Conservation (phyloP, 352 stramenopile species). For the Globisporangium rhizosaccharum region DNA sequence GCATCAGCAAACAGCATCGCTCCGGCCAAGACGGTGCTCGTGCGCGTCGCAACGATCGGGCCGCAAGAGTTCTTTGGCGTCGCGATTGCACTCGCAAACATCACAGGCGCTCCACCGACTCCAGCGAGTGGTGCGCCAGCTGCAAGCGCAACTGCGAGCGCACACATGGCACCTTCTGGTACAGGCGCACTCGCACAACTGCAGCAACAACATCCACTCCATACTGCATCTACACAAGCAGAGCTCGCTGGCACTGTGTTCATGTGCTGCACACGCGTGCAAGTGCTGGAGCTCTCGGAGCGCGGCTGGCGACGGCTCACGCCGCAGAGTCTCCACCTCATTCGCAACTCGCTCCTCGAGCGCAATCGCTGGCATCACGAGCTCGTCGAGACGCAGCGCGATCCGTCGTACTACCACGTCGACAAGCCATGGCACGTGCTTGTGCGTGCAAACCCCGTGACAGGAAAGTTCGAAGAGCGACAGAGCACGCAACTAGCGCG, state of each 20-base stretch:
- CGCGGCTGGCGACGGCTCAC: conserved; percentile 53
- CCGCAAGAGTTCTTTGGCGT: conserved; percentile 63
- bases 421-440: conserved; percentile 53
- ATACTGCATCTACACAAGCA: background rate
- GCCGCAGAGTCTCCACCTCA: conserved; percentile 30
- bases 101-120: conserved; percentile 3
- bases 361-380: conserved; percentile 55
- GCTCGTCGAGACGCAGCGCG: conserved; percentile 21
- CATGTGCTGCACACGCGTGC: conserved; percentile 54
- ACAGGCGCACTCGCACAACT: background rate
- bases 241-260: conserved; percentile 42
- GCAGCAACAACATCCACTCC: background rate
- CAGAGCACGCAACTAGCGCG: conserved; percentile 41
- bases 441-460: conserved; percentile 10
- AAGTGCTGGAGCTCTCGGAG: conserved; percentile 61
- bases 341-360: conserved; percentile 46
- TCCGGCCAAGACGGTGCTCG: conserved; percentile 25
- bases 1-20: background rate
- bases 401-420: conserved; percentile 31
- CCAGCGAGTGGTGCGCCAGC: background rate
- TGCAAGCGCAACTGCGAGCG: background rate
- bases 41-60: conserved; percentile 68
- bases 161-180: background rate
- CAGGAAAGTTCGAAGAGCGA: conserved; percentile 15
- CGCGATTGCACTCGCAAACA: conserved; percentile 33